A percentile compares a stretch with the other conserved stretches of the same genome.
These are phyloP conservation scores for Ballota nigra DNA, from an alignment of 257 asterid genomes.

Conservation along the genomic window DNA sequence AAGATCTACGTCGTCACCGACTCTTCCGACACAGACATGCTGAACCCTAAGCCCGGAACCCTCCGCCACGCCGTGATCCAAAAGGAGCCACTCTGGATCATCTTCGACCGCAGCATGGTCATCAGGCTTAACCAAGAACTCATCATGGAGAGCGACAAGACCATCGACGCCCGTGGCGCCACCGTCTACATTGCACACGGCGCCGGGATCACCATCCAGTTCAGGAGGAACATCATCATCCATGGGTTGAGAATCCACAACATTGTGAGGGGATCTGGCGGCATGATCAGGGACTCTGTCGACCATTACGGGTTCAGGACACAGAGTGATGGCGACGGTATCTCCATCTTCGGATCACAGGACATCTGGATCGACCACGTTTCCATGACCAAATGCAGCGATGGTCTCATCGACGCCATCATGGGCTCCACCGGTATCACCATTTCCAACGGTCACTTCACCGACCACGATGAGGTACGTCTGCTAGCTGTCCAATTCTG, in stretches of 20 bases:
- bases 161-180: conserved; percentile 84
- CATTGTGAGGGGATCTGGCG: conserved; percentile 47
- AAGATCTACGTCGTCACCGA: conserved; percentile 55
- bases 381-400: conserved; percentile 58
- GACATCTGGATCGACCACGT: conserved; percentile 88
- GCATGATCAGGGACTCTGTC: conserved; percentile 48
- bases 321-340: conserved; percentile 81
- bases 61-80: conserved; percentile 86
- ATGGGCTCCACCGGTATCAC: conserved; percentile 72
- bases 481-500: too few species aligned
- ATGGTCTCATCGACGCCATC: conserved; percentile 69
- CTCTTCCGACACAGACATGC: conserved; percentile 45
- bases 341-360: conserved; percentile 57
- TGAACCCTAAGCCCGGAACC: conserved; percentile 72
- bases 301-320: conserved; percentile 63
- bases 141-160: conserved; percentile 62
- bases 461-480: conserved; percentile 83
- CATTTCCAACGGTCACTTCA: conserved; percentile 75
- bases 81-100: conserved; percentile 72
- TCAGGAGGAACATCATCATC: conserved; percentile 63
- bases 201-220: conserved; percentile 72
- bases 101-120: conserved; percentile 48
- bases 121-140: conserved; percentile 63
- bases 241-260: conserved; percentile 54
- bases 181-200: conserved; percentile 59